These are phyloP conservation scores for Sporothrix phasma DNA, from an alignment of 2,329 filamentous ascomycete species.

Conservation along the genomic window DNA sequence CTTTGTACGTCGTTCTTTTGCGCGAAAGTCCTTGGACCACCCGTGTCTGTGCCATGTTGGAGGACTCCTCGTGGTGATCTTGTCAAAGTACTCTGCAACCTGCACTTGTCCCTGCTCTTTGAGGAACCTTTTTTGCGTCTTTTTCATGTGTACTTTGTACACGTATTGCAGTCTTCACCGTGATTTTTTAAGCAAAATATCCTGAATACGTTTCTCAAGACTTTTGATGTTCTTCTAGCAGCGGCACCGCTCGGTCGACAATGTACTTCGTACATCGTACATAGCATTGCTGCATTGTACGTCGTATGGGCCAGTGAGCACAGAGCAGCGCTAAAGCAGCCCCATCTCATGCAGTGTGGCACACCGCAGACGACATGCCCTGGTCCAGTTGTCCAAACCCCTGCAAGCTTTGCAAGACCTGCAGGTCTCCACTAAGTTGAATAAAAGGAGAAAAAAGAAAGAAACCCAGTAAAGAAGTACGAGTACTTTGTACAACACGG, in stretches of 20 bases:
- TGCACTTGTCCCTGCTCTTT: neutral
- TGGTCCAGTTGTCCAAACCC: neutral
- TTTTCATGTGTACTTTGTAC: too few relatives aligned
- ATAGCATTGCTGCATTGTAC: neutral
- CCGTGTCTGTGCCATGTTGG: too few relatives aligned
- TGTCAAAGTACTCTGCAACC: too few relatives aligned
- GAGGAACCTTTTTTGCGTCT: neutral
- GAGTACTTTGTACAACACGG: too few relatives aligned
- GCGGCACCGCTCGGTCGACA: too few relatives aligned
- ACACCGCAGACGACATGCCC: neutral
- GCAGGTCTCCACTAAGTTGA: neutral
- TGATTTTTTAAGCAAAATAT: neutral
- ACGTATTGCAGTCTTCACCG: neutral
- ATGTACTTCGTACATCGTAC: too few relatives aligned
- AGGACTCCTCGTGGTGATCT: too few relatives aligned
- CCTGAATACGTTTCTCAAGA: neutral
- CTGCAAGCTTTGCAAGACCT: neutral
- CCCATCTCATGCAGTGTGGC: slow-evolving; percentile 3
- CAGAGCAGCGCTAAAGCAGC: slow-evolving; percentile 7
- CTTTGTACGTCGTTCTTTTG: too few relatives aligned
- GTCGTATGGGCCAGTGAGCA: neutral
- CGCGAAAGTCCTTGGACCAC: too few relatives aligned
- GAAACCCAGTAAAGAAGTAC: neutral
- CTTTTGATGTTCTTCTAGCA: too few relatives aligned
- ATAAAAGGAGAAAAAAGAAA: neutral